These are phyloP conservation scores for Arctium lappa DNA, from an alignment of 129 eudicot species.

Conservation along the genomic window DNA sequence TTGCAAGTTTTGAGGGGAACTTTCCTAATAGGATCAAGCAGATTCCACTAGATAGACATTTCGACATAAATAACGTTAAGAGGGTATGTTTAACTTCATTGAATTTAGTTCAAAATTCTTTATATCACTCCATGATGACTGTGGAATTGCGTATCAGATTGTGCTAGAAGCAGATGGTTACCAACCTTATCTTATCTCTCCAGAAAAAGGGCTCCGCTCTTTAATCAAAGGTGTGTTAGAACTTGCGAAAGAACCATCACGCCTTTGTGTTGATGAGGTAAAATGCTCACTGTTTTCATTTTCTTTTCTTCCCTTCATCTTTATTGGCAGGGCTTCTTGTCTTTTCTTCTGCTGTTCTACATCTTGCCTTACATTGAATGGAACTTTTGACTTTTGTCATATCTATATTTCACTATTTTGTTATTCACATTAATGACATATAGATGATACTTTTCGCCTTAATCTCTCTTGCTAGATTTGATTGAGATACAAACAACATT, in stretches of 20 bases:
- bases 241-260: constrained; percentile 98
- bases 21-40: constrained; percentile 96
- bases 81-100: constrained; percentile 44
- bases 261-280: constrained; percentile 99
- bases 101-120: background rate
- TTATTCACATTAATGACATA: background rate
- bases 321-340: background rate
- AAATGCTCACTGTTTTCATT: background rate
- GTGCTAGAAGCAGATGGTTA: constrained; percentile 99
- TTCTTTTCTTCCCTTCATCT: background rate
- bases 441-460: background rate
- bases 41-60: constrained; percentile 94
- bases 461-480: background rate
- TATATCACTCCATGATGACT: constrained; percentile 11
- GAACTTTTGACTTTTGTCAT: background rate
- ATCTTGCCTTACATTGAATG: background rate
- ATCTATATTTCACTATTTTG: background rate
- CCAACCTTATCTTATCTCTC: constrained; percentile 98
- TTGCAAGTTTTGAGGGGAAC: constrained; percentile 94
- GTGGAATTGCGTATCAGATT: constrained; percentile 48
- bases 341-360: background rate
- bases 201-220: constrained; percentile 96
- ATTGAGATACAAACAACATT: background rate
- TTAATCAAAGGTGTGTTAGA: constrained; percentile 82
- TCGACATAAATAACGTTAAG: constrained; percentile 92